A percentile compares a stretch with the other conserved stretches of the same genome.
These are phyloP conservation scores for Fusarium begoniae DNA, from an alignment of 2,329 filamentous ascomycete genomes.

Conservation along the genomic window DNA sequence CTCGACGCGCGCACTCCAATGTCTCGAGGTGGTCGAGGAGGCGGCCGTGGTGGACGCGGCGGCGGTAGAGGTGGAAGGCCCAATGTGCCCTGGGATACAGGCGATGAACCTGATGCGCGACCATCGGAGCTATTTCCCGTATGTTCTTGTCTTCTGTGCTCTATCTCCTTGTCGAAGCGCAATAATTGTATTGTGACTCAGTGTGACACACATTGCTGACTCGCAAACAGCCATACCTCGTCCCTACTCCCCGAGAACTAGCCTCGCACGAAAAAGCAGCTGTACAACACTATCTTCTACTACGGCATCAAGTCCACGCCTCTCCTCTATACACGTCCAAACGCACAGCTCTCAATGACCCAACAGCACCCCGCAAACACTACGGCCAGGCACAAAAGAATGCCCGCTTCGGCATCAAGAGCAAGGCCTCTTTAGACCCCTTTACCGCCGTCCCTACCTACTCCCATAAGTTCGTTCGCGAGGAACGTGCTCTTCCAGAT, in stretches of 20 bases:
- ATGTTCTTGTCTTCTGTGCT: conserved; percentile 32
- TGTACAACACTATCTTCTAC: conserved; percentile 62
- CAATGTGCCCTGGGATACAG: conserved; percentile 61
- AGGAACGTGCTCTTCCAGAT: conserved; percentile 64
- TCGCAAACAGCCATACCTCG: conserved; percentile 56
- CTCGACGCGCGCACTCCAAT: conserved; percentile 45
- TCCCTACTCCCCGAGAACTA: conserved; percentile 57
- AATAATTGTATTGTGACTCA: neutral
- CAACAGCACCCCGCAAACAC: conserved; percentile 51
- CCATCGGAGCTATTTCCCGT: conserved; percentile 70
- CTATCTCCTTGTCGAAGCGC: neutral
- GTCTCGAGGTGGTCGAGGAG: conserved; percentile 64
- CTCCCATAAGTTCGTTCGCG: conserved; percentile 62
- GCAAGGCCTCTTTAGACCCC: conserved; percentile 64
- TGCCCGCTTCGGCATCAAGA: conserved; percentile 63
- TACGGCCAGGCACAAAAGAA: conserved; percentile 70
- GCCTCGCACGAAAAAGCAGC: conserved; percentile 55
- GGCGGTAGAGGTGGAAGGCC: conserved; percentile 57
- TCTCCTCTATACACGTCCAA: conserved; percentile 66
- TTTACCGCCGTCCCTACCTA: conserved; percentile 68
- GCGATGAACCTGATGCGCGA: conserved; percentile 64
- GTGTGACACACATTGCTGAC: conserved; percentile 11
- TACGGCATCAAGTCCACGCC: conserved; percentile 65
- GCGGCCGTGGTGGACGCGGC: conserved; percentile 60
- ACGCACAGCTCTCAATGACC: conserved; percentile 54